Evolutionary conservation across 2,329 filamentous ascomycete species (phyloP).

Genomic region (Talaromyces sp.): DNA sequence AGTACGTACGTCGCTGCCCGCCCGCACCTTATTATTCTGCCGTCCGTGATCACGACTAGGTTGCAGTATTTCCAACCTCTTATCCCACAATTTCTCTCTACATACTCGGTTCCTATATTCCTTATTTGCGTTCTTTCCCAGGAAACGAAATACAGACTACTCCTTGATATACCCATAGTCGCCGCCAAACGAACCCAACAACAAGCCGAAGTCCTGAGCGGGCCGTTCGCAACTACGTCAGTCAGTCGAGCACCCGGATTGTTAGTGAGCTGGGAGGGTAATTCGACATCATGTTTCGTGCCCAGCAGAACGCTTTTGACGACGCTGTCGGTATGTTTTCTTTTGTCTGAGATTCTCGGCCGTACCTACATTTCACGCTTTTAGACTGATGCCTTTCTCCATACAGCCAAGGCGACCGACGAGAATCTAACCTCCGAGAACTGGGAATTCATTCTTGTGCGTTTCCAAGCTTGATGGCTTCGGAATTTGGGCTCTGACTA

Average conservation of each 20-base stretch:
- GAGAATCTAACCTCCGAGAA: slow-evolving; percentile 91
- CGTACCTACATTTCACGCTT: too few species aligned
- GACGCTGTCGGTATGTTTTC: slow-evolving; percentile 59
- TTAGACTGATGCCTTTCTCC: background rate
- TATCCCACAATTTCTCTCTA: background rate
- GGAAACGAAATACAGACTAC: too few species aligned
- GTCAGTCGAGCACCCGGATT: background rate
- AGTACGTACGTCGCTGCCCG: slow-evolving; percentile 5
- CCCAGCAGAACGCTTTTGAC: slow-evolving; percentile 64
- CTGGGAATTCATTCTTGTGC: slow-evolving; percentile 64
- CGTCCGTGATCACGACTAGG: slow-evolving; percentile 7
- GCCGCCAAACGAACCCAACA: background rate
- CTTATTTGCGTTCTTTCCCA: too few species aligned
- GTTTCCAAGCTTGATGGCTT: slow-evolving; percentile 17
- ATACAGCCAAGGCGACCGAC: slow-evolving; percentile 76
- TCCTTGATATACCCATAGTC: background rate
- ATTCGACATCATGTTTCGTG: slow-evolving; percentile 49
- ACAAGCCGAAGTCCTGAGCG: background rate
- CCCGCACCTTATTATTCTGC: slow-evolving; percentile 5
- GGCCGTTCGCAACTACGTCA: background rate
- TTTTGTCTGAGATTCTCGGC: background rate
- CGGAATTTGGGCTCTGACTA: background rate
- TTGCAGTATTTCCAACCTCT: slow-evolving; percentile 13
- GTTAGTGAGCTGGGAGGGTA: background rate
- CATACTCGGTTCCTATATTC: background rate